Conservation (phyloP, 2,329 filamentous ascomycete genomes). For the Pochonia chlamydosporia region DNA sequence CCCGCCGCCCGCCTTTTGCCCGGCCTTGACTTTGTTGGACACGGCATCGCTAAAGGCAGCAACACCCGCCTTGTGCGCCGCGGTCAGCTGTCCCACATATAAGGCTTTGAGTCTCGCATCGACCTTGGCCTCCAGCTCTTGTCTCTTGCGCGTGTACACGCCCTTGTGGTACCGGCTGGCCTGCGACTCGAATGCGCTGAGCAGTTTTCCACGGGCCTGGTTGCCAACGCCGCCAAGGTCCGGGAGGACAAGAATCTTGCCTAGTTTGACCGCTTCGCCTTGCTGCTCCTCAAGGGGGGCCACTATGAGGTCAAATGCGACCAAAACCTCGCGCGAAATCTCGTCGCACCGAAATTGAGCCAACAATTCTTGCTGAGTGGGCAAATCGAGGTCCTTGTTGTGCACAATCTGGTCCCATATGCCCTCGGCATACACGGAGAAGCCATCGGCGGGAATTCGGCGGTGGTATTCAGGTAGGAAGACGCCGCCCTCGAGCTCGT, state of each 20-base stretch:
- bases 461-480: constrained; percentile 94
- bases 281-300: constrained; percentile 81
- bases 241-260: constrained; percentile 65
- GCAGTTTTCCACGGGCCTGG: constrained; percentile 61
- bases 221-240: constrained; percentile 72
- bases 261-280: constrained; percentile 65
- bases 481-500: constrained; percentile 71
- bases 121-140: constrained; percentile 80
- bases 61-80: constrained; percentile 85
- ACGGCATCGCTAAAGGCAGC: constrained; percentile 82
- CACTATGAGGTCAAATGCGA: constrained; percentile 78
- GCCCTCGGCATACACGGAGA: constrained; percentile 85
- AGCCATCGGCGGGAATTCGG: constrained; percentile 94
- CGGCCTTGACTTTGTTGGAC: constrained; percentile 76
- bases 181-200: constrained; percentile 83
- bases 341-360: constrained; percentile 98
- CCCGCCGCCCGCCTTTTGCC: constrained; percentile 82
- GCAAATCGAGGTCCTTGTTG: constrained; percentile 96
- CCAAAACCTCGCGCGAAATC: constrained; percentile 82
- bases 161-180: constrained; percentile 96
- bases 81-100: constrained; percentile 81
- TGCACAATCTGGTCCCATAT: constrained; percentile 98
- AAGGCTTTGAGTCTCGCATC: constrained; percentile 83
- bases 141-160: constrained; percentile 80
- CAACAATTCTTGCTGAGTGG: constrained; percentile 92